Conservation (phyloP, 805 yeast species). For the Wickerhamomyces alni region DNA sequence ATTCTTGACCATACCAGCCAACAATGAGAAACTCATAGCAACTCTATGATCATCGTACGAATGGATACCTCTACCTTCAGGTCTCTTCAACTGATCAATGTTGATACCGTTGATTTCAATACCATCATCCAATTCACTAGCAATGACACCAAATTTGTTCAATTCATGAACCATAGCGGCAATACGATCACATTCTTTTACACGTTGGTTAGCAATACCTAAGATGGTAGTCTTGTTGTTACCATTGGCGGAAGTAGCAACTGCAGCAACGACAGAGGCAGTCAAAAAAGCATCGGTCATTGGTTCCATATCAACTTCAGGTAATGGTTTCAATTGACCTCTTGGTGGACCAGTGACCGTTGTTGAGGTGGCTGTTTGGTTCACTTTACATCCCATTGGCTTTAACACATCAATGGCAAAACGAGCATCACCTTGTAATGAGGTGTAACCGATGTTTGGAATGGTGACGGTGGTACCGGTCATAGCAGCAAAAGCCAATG, state of each 20-base stretch:
- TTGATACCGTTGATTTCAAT: conserved; percentile 75
- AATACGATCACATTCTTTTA: conserved; percentile 94
- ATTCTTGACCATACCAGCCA: conserved; percentile 60
- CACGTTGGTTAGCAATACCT: conserved; percentile 97
- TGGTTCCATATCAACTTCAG: conserved; percentile 93
- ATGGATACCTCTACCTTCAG: conserved; percentile 53
- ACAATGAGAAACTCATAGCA: conserved; percentile 91
- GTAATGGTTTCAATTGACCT: conserved; percentile 63
- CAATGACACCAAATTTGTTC: conserved; percentile 83
- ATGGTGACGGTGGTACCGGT: conserved; percentile 89
- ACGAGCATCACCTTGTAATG: conserved; percentile 95
- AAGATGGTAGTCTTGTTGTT: conserved; percentile 63
- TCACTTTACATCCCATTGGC: conserved; percentile 93
- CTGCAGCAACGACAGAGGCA: conserved; percentile 96
- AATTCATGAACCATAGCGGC: conserved; percentile 89
- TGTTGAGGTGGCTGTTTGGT: conserved; percentile 78
- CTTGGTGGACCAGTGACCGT: conserved; percentile 85
- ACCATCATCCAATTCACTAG: conserved; percentile 87
- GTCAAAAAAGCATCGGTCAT: conserved; percentile 99
- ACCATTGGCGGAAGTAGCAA: conserved; percentile 49
- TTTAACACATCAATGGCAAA: conserved; percentile 88
- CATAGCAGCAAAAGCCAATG: conserved; percentile 94
- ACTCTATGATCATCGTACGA: conserved; percentile 96
- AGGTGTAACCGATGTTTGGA: conserved; percentile 88
- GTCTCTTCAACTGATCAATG: conserved; percentile 44